Evolutionary conservation across 2,329 filamentous ascomycete species (phyloP).

Genomic region (Colletotrichum phormii): DNA sequence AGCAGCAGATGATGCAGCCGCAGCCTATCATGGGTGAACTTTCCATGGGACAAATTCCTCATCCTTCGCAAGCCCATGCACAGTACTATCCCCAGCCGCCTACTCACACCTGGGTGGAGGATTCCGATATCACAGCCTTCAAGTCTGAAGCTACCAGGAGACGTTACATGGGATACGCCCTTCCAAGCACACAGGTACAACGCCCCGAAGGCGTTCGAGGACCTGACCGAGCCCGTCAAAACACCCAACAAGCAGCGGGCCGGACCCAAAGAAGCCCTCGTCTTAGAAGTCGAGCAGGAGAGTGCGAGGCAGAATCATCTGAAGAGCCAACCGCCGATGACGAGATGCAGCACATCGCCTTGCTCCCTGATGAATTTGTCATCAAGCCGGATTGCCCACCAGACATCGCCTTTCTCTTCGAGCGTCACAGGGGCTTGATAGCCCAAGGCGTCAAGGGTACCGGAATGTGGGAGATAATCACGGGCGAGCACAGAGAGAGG

Average conservation of each 20-base stretch:
- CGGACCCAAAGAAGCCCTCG: background rate
- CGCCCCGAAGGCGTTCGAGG: background rate
- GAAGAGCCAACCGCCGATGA: conserved; percentile 1
- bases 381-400: conserved; percentile 59
- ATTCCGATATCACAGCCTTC: background rate
- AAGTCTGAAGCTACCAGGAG: conserved; percentile 6
- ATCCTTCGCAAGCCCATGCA: conserved; percentile 7
- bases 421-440: conserved; percentile 55
- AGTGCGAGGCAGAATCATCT: background rate
- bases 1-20: conserved; percentile 5
- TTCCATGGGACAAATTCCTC: conserved; percentile 9
- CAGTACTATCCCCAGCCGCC: conserved; percentile 10
- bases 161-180: conserved; percentile 2
- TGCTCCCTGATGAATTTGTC: conserved; percentile 43
- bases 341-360: background rate
- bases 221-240: background rate
- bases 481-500: conserved; percentile 51
- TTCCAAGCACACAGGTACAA: conserved; percentile 28
- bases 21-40: conserved; percentile 19
- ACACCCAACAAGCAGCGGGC: background rate
- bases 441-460: conserved; percentile 61
- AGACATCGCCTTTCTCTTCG: conserved; percentile 61
- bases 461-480: conserved; percentile 69
- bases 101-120: background rate
- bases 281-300: background rate